Evolutionary conservation across 2,329 filamentous ascomycete species (phyloP).

Genomic region (Huntiella omanensis): DNA sequence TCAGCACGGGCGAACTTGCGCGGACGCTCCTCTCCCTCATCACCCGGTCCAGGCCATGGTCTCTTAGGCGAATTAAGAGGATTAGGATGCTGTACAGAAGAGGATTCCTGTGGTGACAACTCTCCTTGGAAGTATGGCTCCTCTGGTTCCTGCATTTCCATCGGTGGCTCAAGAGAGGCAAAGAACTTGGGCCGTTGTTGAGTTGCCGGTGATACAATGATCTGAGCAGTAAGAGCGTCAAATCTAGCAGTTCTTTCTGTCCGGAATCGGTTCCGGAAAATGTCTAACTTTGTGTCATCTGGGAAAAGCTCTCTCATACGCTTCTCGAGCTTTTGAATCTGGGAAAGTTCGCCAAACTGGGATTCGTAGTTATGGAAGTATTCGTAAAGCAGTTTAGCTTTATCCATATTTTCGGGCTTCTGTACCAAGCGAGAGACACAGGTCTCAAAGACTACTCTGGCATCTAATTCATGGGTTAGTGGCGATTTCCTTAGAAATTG

Average conservation of each 20-base stretch:
- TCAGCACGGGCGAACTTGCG: conserved; percentile 79
- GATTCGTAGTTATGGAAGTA: conserved; percentile 96
- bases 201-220: conserved; percentile 62
- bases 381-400: conserved; percentile 67
- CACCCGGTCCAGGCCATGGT: conserved; percentile 31
- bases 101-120: conserved; percentile 18
- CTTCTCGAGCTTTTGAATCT: conserved; percentile 77
- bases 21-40: conserved; percentile 59
- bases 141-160: conserved; percentile 25
- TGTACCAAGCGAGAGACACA: conserved; percentile 66
- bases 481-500: conserved; percentile 11
- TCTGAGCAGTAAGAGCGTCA: conserved; percentile 62
- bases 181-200: conserved; percentile 54
- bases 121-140: conserved; percentile 18
- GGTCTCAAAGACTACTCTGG: conserved; percentile 87
- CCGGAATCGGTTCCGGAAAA: conserved; percentile 61
- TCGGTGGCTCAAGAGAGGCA: conserved; percentile 33
- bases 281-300: conserved; percentile 56
- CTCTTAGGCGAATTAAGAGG: conserved; percentile 39
- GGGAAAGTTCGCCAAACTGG: conserved; percentile 76
- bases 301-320: conserved; percentile 91
- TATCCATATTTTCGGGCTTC: conserved; percentile 53
- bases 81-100: conserved; percentile 22
- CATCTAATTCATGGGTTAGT: conserved; percentile 38
- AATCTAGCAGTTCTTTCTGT: conserved; percentile 39